Evolutionary conservation across 148 eudicot genomes (phyloP).

Genomic region (Camellia lanceoleosa): DNA sequence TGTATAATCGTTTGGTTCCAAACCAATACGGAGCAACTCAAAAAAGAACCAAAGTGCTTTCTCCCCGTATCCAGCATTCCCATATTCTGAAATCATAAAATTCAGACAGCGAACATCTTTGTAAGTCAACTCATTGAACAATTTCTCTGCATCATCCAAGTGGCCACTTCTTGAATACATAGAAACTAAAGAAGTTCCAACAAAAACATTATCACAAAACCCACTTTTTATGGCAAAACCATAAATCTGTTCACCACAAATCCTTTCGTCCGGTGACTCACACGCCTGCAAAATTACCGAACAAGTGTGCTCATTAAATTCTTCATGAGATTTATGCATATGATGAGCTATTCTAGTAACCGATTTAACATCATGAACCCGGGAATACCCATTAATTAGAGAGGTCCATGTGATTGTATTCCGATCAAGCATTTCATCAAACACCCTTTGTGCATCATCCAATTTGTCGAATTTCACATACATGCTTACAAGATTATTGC

Average conservation of each 20-base stretch:
- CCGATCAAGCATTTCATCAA: conserved; percentile 20
- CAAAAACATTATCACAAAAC: conserved; percentile 4
- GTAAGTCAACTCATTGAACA: conserved; percentile 9
- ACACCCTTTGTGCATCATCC: conserved; percentile 15
- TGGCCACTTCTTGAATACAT: conserved; percentile 24
- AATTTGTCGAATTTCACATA: conserved; percentile 4
- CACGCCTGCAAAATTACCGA: conserved; percentile 6
- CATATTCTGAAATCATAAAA: conserved; percentile 20
- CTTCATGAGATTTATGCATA: conserved; percentile 10
- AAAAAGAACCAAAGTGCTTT: conserved; percentile 10
- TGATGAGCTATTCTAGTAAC: conserved; percentile 7
- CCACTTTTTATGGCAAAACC: conserved; percentile 13
- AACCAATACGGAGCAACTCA: background rate
- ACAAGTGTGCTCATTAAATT: conserved; percentile 21
- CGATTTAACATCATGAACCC: background rate
- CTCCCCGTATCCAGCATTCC: conserved; percentile 8
- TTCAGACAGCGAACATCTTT: conserved; percentile 17
- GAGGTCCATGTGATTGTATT: conserved; percentile 9
- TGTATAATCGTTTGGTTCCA: conserved; percentile 15
- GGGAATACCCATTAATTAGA: background rate
- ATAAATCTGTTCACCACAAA: conserved; percentile 14
- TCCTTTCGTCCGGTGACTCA: background rate
- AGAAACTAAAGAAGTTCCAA: conserved; percentile 18
- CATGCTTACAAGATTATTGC: conserved; percentile 8
- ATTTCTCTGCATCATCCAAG: conserved; percentile 17